Conservation (phyloP, 352 stramenopile genomes). For the Globisporangium solare region DNA sequence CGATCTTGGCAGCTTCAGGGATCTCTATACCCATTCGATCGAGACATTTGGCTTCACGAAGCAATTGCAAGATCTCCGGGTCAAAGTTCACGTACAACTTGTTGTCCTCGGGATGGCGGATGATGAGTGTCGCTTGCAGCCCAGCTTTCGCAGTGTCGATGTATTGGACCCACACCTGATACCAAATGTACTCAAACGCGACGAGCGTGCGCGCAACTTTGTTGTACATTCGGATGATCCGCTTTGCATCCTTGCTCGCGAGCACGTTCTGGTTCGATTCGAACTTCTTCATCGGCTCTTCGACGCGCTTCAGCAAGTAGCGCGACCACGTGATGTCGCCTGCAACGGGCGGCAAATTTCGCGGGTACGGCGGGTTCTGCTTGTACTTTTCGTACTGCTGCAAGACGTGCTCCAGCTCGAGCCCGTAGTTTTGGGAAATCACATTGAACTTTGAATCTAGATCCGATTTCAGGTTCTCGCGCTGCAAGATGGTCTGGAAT, state of each 20-base stretch:
- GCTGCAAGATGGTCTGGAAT: conserved; percentile 97
- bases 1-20: conserved; percentile 96
- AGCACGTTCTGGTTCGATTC: conserved; percentile 97
- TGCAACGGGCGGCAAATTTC: conserved; percentile 95
- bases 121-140: conserved; percentile 97
- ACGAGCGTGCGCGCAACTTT: conserved; percentile 97
- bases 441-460: conserved; percentile 98
- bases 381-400: conserved; percentile 99
- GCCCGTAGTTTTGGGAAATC: conserved; percentile 98
- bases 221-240: conserved; percentile 99
- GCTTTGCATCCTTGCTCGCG: conserved; percentile 95
- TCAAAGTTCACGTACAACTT: conserved; percentile 99
- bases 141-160: conserved; percentile 97
- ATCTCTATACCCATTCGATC: conserved; percentile 99
- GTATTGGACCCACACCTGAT: conserved; percentile 97
- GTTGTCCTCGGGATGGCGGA: conserved; percentile 97
- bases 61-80: conserved; percentile 96
- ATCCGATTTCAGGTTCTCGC: conserved; percentile 97
- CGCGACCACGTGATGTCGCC: conserved; percentile 98
- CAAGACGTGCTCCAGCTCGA: conserved; percentile 97
- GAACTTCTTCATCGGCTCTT: conserved; percentile 99
- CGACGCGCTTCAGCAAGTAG: conserved; percentile 97
- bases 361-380: conserved; percentile 94
- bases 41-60: conserved; percentile 96
- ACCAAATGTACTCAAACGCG: conserved; percentile 99